Conservation (phyloP, 2,329 filamentous ascomycete species). For the Ceratocystis alfenasii region DNA sequence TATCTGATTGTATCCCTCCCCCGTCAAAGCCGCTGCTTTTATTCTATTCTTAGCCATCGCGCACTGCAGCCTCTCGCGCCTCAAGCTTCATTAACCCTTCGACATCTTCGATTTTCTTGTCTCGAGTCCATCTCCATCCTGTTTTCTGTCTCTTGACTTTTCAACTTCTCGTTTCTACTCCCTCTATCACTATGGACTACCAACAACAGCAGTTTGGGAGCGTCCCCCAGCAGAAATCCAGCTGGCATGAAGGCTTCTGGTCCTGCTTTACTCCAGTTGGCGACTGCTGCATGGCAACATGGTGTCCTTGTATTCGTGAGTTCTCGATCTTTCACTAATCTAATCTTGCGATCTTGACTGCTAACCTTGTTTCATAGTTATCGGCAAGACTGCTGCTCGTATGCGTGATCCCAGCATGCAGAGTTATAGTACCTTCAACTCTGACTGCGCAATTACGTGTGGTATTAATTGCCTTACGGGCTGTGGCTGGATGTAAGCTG, state of each 20-base stretch:
- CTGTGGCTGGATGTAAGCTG: slow-evolving; percentile 35
- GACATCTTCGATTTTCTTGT: slow-evolving; percentile 1
- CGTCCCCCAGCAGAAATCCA: slow-evolving; percentile 19
- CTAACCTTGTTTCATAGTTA: slow-evolving; percentile 27
- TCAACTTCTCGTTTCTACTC: not conserved
- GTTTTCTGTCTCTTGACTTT: slow-evolving; percentile 13
- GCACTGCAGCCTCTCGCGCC: not conserved
- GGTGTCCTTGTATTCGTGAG: slow-evolving; percentile 36
- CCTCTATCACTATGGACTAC: slow-evolving; percentile 11
- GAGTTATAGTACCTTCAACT: slow-evolving; percentile 31
- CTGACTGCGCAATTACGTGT: slow-evolving; percentile 34
- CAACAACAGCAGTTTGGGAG: not conserved
- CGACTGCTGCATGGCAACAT: slow-evolving; percentile 32
- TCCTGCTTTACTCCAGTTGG: slow-evolving; percentile 32
- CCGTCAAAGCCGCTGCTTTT: not conserved
- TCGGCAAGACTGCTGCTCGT: slow-evolving; percentile 36
- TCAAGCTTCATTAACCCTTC: slow-evolving; percentile 1
- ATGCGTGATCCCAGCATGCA: slow-evolving; percentile 35
- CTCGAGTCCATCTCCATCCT: not conserved
- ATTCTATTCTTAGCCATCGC: slow-evolving; percentile 6
- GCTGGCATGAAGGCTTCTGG: slow-evolving; percentile 32
- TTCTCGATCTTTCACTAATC: slow-evolving; percentile 20
- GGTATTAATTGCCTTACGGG: slow-evolving; percentile 32
- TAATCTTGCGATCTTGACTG: not conserved
- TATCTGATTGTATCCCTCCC: not conserved